A percentile compares a stretch with the other conserved stretches of the same genome.
phyloP scores from a whole-genome alignment of 495 filamentous ascomycete genomes.

The Talaromyces stipitatus region DNA sequence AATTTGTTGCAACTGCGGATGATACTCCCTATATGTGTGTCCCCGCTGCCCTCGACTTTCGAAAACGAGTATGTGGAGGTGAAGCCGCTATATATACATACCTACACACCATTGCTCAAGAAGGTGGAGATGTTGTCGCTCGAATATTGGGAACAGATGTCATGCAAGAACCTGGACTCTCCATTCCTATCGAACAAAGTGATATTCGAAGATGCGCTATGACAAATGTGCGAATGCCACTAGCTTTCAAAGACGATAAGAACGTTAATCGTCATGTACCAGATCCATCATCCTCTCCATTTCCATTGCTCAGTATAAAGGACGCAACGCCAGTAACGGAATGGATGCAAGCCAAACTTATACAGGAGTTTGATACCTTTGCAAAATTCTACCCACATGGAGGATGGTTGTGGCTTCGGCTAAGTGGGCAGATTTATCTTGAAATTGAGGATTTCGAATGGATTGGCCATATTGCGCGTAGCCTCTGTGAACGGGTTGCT shows the following conservation, averaged over 20 bases:
- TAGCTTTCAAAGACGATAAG: slow-evolving; percentile 30
- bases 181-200: slow-evolving; percentile 28
- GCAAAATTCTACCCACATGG: slow-evolving; percentile 54
- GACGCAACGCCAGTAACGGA: slow-evolving; percentile 29
- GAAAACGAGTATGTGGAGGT: slow-evolving; percentile 61
- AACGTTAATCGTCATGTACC: slow-evolving; percentile 14
- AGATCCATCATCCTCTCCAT: slow-evolving; percentile 12
- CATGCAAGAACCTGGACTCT: slow-evolving; percentile 35
- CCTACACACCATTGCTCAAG: slow-evolving; percentile 43
- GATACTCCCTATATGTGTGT: slow-evolving; percentile 63
- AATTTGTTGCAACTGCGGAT: slow-evolving; percentile 72
- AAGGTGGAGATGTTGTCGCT: slow-evolving; percentile 52
- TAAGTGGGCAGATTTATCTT: slow-evolving; percentile 77
- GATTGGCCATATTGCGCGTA: slow-evolving; percentile 51
- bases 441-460: slow-evolving; percentile 72
- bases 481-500: slow-evolving; percentile 52
- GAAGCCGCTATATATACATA: slow-evolving; percentile 62
- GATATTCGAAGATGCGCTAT: slow-evolving; percentile 45
- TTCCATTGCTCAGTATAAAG: slow-evolving; percentile 16
- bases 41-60: slow-evolving; percentile 60
- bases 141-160: slow-evolving; percentile 61
- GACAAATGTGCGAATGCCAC: slow-evolving; percentile 67
- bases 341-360: slow-evolving; percentile 51
- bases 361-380: slow-evolving; percentile 61
- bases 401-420: slow-evolving; percentile 55